Conservation (phyloP, 441 rosid species). For the Corymbia calophylla region DNA sequence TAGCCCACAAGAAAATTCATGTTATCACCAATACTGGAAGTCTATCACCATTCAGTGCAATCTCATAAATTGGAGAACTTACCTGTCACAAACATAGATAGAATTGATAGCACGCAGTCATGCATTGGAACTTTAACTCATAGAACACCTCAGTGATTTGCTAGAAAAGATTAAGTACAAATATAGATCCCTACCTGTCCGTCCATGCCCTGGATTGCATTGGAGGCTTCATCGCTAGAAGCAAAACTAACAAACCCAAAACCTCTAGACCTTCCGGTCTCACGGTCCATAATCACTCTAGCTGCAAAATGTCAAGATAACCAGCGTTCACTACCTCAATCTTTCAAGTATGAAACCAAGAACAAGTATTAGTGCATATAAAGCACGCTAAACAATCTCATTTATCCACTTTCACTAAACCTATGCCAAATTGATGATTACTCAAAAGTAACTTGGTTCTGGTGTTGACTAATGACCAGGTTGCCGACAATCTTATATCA, state of each 20-base stretch:
- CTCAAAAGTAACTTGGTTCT: not conserved
- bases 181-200: not conserved
- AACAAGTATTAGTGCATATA: not conserved
- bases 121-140: not conserved
- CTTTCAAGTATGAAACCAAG: not conserved
- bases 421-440: not conserved
- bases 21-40: not conserved
- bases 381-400: not conserved
- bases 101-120: not conserved
- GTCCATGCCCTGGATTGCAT: not conserved
- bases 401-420: not conserved
- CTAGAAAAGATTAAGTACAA: not conserved
- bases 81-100: not conserved
- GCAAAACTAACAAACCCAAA: constrained; percentile 7
- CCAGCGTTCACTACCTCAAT: not conserved
- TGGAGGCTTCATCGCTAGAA: constrained; percentile 4
- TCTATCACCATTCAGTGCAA: not conserved
- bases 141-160: not conserved
- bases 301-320: not conserved
- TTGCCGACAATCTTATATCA: not conserved
- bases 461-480: not conserved
- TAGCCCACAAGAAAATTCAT: not conserved
- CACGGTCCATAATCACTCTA: constrained; percentile 7
- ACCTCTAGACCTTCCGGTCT: constrained; percentile 7
- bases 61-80: not conserved